These are phyloP conservation scores for Pythium diclinum DNA, from an alignment of 352 stramenopile species.

Conservation along the genomic window DNA sequence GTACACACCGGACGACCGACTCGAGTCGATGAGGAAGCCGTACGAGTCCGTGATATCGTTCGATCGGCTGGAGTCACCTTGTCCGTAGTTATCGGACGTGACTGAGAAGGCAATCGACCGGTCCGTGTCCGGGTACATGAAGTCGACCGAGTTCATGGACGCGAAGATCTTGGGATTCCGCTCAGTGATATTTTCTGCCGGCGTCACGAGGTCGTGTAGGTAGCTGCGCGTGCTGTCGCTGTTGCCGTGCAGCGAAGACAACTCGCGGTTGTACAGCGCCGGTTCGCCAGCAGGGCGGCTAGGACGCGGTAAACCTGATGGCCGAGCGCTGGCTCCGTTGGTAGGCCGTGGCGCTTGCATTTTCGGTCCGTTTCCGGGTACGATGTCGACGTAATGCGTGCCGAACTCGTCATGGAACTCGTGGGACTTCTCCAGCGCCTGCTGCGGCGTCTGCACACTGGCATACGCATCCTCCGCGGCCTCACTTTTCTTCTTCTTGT, in stretches of 20 bases:
- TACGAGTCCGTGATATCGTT: slow-evolving; percentile 12
- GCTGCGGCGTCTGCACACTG: slow-evolving; percentile 1
- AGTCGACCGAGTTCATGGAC: slow-evolving; percentile 38
- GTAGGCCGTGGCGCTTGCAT: not conserved
- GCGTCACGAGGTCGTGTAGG: slow-evolving; percentile 15
- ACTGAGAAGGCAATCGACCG: slow-evolving; percentile 18
- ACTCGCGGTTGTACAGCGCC: slow-evolving; percentile 34
- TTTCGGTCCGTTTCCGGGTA: not conserved
- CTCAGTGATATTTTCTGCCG: not conserved
- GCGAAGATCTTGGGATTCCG: slow-evolving; percentile 26
- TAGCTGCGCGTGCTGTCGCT: slow-evolving; percentile 32
- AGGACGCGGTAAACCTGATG: slow-evolving; percentile 1
- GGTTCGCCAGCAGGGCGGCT: slow-evolving; percentile 8
- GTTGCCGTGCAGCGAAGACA: slow-evolving; percentile 13
- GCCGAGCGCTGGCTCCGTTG: not conserved
- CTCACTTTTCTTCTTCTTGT: not conserved
- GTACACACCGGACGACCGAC: slow-evolving; percentile 1
- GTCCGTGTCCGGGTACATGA: slow-evolving; percentile 34
- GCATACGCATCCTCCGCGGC: not conserved
- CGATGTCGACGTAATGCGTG: not conserved
- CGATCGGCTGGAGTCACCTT: slow-evolving; percentile 10
- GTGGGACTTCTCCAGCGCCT: not conserved
- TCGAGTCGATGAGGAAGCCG: slow-evolving; percentile 18
- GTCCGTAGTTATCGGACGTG: slow-evolving; percentile 20
- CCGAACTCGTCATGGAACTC: slow-evolving; percentile 2